A percentile compares a stretch with the other conserved stretches of the same genome.
Evolutionary conservation across 257 asterid species (phyloP).

Genomic region (Capsicum pubescens): DNA sequence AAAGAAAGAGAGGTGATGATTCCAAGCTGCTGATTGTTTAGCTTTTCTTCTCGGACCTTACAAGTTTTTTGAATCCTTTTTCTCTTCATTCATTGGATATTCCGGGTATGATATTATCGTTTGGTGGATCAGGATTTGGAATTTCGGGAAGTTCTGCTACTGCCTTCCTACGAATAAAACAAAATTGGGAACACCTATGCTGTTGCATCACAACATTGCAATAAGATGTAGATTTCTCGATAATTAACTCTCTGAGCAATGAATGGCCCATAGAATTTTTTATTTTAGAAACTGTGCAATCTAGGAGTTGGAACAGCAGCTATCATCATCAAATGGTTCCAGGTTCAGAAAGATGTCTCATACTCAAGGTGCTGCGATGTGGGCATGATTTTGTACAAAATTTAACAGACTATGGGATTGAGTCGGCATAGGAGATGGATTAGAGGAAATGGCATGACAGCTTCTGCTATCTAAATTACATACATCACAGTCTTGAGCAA

Average conservation of each 20-base stretch:
- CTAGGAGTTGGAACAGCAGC: neutral
- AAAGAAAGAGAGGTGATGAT: neutral
- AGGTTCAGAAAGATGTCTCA: conserved; percentile 22
- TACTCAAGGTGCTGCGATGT: neutral
- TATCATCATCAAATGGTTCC: neutral
- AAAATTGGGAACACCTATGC: neutral
- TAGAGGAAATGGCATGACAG: neutral
- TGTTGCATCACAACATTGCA: conserved; percentile 16
- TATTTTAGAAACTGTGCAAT: neutral
- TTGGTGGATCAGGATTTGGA: neutral
- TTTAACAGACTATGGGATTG: neutral
- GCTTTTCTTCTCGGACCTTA: neutral
- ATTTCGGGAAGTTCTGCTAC: neutral
- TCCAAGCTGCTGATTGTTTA: neutral
- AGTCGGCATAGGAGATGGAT: neutral
- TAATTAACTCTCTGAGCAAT: neutral
- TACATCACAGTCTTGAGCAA: neutral
- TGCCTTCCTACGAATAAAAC: neutral
- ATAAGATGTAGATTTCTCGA: neutral
- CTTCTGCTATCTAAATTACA: neutral
- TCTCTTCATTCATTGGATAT: neutral
- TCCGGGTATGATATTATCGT: neutral
- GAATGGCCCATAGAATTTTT: neutral
- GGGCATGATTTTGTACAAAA: conserved; percentile 26
- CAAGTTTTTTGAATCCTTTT: neutral